Conservation (phyloP, 805 yeast species). For the Cyberlindnera saturnus region DNA sequence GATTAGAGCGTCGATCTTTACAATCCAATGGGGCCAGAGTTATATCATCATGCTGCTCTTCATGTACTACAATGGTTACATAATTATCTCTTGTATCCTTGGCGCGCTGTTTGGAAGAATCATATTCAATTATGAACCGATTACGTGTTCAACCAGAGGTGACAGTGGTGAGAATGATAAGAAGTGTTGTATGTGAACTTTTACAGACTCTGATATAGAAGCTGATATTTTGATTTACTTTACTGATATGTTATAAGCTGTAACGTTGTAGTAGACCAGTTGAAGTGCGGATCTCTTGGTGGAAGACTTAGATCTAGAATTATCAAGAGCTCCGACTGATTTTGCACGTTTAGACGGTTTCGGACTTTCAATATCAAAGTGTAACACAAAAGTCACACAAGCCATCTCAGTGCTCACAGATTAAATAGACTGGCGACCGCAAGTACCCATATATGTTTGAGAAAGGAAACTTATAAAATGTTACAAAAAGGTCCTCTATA, state of each 20-base stretch:
- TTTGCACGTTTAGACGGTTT: too few species aligned
- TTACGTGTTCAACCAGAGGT: constrained; percentile 20
- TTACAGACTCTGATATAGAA: not conserved
- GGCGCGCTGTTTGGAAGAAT: constrained; percentile 58
- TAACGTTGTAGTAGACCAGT: too few species aligned
- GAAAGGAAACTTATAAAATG: too few species aligned
- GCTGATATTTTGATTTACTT: not conserved
- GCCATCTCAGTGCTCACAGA: too few species aligned
- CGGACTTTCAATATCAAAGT: not conserved
- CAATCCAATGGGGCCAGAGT: constrained; percentile 57
- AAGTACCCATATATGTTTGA: too few species aligned
- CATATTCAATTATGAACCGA: constrained; percentile 43
- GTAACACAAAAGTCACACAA: not conserved
- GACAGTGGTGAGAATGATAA: constrained; percentile 27
- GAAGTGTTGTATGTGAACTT: constrained; percentile 27
- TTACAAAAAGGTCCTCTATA: too few species aligned
- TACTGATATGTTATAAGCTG: not conserved
- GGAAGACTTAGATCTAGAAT: too few species aligned
- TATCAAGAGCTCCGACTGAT: too few species aligned
- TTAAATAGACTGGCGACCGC: too few species aligned
- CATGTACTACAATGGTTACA: constrained; percentile 71
- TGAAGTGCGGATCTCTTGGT: too few species aligned
- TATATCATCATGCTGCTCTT: constrained; percentile 65
- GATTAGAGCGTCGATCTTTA: constrained; percentile 42
- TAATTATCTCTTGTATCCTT: constrained; percentile 54